Evolutionary conservation across 1,284 basidiomycete species (phyloP), one percentile per base, ranked within the genome.

Genomic region (Macrocystidia cucumis): DNA sequence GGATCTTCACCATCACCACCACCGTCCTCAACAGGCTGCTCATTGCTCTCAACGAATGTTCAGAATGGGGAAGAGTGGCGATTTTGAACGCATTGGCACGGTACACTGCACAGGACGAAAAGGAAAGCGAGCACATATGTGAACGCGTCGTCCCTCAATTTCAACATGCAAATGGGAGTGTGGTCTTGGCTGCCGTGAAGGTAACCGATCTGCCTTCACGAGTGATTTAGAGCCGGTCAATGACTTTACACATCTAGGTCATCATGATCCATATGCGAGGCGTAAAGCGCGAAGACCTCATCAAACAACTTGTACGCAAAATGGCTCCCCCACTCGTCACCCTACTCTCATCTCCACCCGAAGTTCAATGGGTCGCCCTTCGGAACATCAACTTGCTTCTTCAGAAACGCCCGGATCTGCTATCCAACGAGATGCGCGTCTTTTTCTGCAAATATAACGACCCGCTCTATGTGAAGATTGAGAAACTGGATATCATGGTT

Each of bases 361-460:
- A 87, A 45, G 81, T 98, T 1, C 95, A 98, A 62, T 98, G 93
- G 87, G 95, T 98, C 35, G 92, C 91, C 1, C 67, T 98, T 36
- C 78, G 95, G 19, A 98, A 98, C 56, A 92, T 98, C 67, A 95
- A 97, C 51, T 76, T 98, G 32, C 76, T 98, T 32, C 76, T 98
- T 13, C 96, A 98, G 60, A 91, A 93, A 49, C 80, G 91, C 3
- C 69, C 90, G 1, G 87, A 93, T 40, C 72, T 97, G 37, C 74
- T 98, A 4, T 78, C 84, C 18, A 93, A 89, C 60, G 95, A 98
- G 62, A 92, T 98, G 81, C 81, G 92, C 39, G 93, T 98, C 16
- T 98, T 98, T 61, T 98, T 98, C 69, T 98, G 96, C 82, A 98
- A 98, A 60, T 98, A 99, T 67, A 98, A 98, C 57, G 96, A 98